Conservation (phyloP, 2,329 filamentous ascomycete species). For the Leptographium procerum region DNA sequence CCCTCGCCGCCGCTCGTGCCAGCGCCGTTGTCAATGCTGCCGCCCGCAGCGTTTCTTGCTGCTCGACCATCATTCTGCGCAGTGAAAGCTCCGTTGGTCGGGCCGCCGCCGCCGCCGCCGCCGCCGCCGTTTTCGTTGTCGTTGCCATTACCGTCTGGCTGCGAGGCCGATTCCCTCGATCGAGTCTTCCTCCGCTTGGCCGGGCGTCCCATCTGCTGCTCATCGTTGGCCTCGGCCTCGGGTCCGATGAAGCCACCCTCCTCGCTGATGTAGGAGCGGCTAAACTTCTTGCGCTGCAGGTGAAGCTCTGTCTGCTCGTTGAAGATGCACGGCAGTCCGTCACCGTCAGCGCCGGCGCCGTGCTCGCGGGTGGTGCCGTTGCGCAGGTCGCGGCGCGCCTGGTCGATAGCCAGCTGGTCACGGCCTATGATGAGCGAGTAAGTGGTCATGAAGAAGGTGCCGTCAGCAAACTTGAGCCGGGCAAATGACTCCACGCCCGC, state of each 20-base stretch:
- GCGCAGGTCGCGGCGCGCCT: slow-evolving; percentile 41
- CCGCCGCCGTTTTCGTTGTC: neutral
- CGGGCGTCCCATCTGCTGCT: slow-evolving; percentile 35
- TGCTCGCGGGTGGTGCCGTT: slow-evolving; percentile 21
- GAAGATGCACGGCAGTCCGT: neutral
- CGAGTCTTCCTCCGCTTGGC: slow-evolving; percentile 33
- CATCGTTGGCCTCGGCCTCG: slow-evolving; percentile 47
- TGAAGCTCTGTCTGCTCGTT: neutral
- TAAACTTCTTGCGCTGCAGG: slow-evolving; percentile 33
- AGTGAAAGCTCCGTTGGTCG: neutral
- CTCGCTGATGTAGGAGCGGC: slow-evolving; percentile 57
- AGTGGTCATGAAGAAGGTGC: slow-evolving; percentile 69
- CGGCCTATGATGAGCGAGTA: slow-evolving; percentile 62
- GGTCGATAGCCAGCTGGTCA: slow-evolving; percentile 48
- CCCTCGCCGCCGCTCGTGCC: neutral
- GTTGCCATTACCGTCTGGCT: neutral
- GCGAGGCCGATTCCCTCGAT: neutral
- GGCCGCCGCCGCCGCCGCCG: neutral
- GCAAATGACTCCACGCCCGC: slow-evolving; percentile 41
- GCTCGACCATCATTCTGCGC: neutral
- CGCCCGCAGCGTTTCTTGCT: neutral
- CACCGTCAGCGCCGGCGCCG: neutral
- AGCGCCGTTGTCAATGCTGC: neutral
- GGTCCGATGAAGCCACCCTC: slow-evolving; percentile 58
- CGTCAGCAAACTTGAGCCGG: slow-evolving; percentile 59